Evolutionary conservation across 352 stramenopile species (phyloP), one percentile per base, ranked within the genome.

Genomic region (Sclerospora graminicola): DNA sequence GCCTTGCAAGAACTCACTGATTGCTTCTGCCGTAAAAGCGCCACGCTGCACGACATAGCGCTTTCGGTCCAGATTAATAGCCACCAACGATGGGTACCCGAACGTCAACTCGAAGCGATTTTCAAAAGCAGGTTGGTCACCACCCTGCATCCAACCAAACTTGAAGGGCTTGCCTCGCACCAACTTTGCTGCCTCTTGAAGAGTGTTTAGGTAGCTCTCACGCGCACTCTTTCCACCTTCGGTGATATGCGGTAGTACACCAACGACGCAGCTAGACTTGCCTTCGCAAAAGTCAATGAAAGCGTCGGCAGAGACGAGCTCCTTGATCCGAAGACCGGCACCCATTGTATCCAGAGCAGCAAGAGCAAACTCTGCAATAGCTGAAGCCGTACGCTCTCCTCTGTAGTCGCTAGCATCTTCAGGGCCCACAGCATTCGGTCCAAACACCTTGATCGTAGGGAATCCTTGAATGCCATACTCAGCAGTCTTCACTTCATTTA

Each of bases 381-480:
- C 85, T 5, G 64, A 66, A 13, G 87, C 84, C 18, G 83, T 87
- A 9, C 90, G 84, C 9, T 82, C 66, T 1, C 89, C 88, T 24
- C 94, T 66, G 63, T 97, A 97, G 33, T 95, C 81, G 15, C 82
- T 28, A 1, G 78, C 75, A 41, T 87, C 70, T 2, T 44, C 47
- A 4, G 74, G 45, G 10, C 69, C 76, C 34, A 66, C 66, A 1
- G 78, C 77, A 10, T 60, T 62, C 0, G 81, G 81, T 16, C 81
- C 76, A 49, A 97, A 97, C 13, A 98, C 88, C 67, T 96, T 96
- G 47, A 98, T 91, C 2, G 89, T 98, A 16, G 94, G 94, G 76
- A 98, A 98, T 5, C 91, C 91, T 14, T 77, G 54, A 42, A 98
- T 89, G 27, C 81, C 73, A 44, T 97, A 92, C 57, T 92, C 82